A percentile compares a stretch with the other conserved stretches of the same genome.
These are phyloP conservation scores for Lanmaoa rubissima DNA, from an alignment of 768 basidiomycete species.

Conservation along the genomic window DNA sequence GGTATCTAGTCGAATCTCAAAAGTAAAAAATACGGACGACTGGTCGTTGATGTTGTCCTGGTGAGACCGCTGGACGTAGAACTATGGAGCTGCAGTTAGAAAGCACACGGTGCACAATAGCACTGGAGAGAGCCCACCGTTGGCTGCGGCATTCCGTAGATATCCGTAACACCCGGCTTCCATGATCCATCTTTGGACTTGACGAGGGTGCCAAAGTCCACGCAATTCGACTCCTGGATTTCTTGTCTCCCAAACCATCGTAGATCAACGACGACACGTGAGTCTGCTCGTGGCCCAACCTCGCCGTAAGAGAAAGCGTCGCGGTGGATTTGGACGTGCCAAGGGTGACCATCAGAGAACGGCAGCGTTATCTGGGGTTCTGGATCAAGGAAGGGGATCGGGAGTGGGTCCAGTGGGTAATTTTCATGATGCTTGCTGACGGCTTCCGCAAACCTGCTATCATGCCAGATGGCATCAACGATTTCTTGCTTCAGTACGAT, in stretches of 20 bases:
- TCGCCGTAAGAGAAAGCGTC: too few relatives aligned
- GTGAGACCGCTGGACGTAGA: constrained; percentile 18
- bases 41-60: constrained; percentile 7
- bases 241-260: background rate
- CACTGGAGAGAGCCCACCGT: constrained; percentile 37
- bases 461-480: background rate
- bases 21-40: background rate
- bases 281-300: too few relatives aligned
- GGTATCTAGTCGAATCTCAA: too few relatives aligned
- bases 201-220: background rate
- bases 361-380: too few relatives aligned
- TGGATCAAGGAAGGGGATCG: background rate
- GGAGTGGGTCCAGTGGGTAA: background rate
- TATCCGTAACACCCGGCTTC: background rate
- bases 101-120: background rate
- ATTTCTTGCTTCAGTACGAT: background rate
- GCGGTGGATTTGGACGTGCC: too few relatives aligned
- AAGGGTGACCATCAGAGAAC: too few relatives aligned
- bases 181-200: too few relatives aligned
- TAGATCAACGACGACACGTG: background rate
- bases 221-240: background rate
- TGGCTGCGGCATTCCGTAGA: background rate
- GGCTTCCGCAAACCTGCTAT: background rate
- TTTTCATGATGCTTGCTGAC: background rate
- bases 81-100: constrained; percentile 5